Conservation (phyloP, 202 grass and related monocot species). For the Bolboschoenoplectus hybrid region DNA sequence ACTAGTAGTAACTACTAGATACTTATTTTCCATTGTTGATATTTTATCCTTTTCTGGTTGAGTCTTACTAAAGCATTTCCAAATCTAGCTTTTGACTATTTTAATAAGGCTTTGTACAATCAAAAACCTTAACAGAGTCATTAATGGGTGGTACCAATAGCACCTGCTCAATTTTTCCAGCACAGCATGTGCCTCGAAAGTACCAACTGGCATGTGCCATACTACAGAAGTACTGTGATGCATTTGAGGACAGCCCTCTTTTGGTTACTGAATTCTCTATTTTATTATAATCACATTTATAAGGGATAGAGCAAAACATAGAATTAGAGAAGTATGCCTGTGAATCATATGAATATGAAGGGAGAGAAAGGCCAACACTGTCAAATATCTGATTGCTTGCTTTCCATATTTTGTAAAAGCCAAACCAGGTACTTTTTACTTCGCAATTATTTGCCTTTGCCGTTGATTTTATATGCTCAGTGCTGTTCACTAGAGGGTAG, state of each 20-base stretch:
- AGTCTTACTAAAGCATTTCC: background rate
- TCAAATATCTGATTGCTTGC: conserved; percentile 77
- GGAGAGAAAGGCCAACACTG: conserved; percentile 65
- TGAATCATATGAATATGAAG: conserved; percentile 76
- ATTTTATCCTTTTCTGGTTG: background rate
- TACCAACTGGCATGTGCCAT: background rate
- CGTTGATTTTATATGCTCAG: conserved; percentile 59
- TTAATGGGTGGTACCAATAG: conserved; percentile 2
- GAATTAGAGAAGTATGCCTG: conserved; percentile 51
- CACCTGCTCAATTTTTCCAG: background rate
- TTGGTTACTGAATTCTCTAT: background rate
- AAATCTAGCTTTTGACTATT: background rate
- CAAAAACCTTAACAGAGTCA: conserved; percentile 7
- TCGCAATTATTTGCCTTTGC: conserved; percentile 80
- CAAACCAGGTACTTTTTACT: conserved; percentile 96
- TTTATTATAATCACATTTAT: conserved; percentile 15
- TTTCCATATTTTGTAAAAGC: conserved; percentile 86
- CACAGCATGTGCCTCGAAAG: background rate
- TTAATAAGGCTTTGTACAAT: background rate
- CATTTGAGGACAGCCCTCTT: background rate
- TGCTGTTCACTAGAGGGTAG: conserved; percentile 53
- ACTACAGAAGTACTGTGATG: background rate
- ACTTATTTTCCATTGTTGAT: conserved; percentile 9
- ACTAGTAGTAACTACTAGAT: conserved; percentile 9
- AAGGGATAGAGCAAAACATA: background rate